These are phyloP conservation scores for Trichoderma citrinoviride DNA, from an alignment of 2,329 filamentous ascomycete species.

Conservation along the genomic window DNA sequence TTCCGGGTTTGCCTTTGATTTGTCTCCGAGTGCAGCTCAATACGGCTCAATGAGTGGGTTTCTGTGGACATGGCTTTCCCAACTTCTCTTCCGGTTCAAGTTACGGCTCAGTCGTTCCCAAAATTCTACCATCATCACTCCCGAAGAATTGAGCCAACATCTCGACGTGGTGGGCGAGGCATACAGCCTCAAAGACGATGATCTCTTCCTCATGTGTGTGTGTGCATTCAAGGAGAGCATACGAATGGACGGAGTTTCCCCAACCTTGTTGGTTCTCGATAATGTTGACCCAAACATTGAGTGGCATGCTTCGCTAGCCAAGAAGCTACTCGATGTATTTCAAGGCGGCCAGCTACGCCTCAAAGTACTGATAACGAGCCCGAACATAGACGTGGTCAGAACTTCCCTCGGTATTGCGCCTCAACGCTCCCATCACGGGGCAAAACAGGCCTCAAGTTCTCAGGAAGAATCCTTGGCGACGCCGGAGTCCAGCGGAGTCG, in stretches of 20 bases:
- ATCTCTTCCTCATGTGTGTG: neutral
- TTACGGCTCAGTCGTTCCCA: too few species aligned
- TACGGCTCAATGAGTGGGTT: neutral
- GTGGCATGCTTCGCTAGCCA: neutral
- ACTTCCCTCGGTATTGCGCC: neutral
- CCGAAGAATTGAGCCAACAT: neutral
- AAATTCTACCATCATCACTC: too few species aligned
- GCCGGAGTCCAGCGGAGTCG: too few species aligned
- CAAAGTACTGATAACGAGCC: neutral
- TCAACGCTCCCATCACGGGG: neutral
- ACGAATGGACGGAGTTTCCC: too few species aligned
- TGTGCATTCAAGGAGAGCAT: neutral
- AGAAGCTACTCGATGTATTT: neutral
- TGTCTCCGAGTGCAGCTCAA: neutral
- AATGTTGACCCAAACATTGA: neutral
- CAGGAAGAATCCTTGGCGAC: neutral
- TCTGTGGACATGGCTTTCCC: neutral
- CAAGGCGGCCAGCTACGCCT: neutral
- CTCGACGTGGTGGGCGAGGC: neutral
- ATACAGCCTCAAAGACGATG: neutral
- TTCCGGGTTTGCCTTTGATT: neutral
- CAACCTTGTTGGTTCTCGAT: neutral
- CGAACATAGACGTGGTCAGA: neutral
- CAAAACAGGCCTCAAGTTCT: neutral
- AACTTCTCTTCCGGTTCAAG: too few species aligned